phyloP scores from a whole-genome alignment of 441 rosid genomes.

The Iberis amara region DNA sequence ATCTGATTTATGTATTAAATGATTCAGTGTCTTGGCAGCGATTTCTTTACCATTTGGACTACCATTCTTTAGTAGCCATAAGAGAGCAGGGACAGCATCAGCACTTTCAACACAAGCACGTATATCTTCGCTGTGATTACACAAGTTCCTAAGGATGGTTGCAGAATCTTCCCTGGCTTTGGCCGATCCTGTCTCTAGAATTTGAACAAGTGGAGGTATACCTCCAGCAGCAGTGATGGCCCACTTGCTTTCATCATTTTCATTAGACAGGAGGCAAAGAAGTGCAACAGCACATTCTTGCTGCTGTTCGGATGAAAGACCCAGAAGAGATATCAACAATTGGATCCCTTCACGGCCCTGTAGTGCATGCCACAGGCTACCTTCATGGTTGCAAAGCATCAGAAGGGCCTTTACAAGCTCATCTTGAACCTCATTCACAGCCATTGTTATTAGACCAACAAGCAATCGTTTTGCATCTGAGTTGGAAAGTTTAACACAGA shows the following conservation, averaged over 20 bases:
- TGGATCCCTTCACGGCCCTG: slow-evolving; percentile 99
- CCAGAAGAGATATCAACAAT: slow-evolving; percentile 93
- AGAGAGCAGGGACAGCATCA: slow-evolving; percentile 98
- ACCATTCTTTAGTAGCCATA: slow-evolving; percentile 98
- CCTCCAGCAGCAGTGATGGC: slow-evolving; percentile 99
- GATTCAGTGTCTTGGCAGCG: slow-evolving; percentile 96
- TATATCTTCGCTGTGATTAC: slow-evolving; percentile 99
- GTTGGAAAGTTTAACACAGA: slow-evolving; percentile 64
- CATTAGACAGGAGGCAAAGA: slow-evolving; percentile 85
- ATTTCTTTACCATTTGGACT: slow-evolving; percentile 96
- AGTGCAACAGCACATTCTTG: slow-evolving; percentile 99
- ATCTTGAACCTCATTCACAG: slow-evolving; percentile 89
- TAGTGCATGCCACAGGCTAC: slow-evolving; percentile 91
- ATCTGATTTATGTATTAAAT: slow-evolving; percentile 93
- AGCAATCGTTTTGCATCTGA: slow-evolving; percentile 95
- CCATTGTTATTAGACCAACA: slow-evolving; percentile 99
- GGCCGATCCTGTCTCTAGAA: slow-evolving; percentile 94
- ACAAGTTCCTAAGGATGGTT: slow-evolving; percentile 85
- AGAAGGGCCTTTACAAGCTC: slow-evolving; percentile 91
- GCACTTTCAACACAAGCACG: slow-evolving; percentile 99
- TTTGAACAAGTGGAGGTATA: slow-evolving; percentile 99
- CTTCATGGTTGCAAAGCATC: slow-evolving; percentile 74
- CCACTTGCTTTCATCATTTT: slow-evolving; percentile 99
- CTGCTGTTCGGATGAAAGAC: slow-evolving; percentile 98
- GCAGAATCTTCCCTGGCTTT: slow-evolving; percentile 99